These are phyloP conservation scores for Fusarium goolgardi DNA, from an alignment of 2,329 filamentous ascomycete species.

Conservation along the genomic window DNA sequence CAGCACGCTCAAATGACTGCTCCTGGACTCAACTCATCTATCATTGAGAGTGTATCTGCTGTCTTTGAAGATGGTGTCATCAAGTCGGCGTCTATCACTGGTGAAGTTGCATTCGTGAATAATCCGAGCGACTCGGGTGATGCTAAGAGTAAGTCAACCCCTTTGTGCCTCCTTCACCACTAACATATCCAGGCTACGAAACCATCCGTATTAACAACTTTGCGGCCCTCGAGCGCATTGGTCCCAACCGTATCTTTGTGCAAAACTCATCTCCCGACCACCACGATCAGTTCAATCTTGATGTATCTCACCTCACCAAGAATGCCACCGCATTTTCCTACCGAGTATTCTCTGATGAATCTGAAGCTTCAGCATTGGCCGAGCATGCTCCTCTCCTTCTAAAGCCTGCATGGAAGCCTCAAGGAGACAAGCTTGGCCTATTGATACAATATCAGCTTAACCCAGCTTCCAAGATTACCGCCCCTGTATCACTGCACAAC, in stretches of 20 bases:
- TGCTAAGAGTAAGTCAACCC: constrained; percentile 58
- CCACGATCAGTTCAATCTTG: constrained; percentile 83
- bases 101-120: constrained; percentile 90
- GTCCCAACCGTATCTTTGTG: constrained; percentile 92
- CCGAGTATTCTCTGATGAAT: constrained; percentile 78
- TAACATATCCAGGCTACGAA: constrained; percentile 61
- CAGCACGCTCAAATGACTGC: constrained; percentile 85
- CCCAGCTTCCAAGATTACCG: constrained; percentile 66
- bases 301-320: constrained; percentile 77
- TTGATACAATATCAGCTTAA: constrained; percentile 88
- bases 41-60: constrained; percentile 91
- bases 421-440: constrained; percentile 86
- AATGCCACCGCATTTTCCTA: constrained; percentile 92
- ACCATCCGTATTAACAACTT: constrained; percentile 90
- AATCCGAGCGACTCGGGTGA: constrained; percentile 66
- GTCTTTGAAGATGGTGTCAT: constrained; percentile 80
- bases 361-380: constrained; percentile 57
- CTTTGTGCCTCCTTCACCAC: neutral
- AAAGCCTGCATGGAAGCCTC: constrained; percentile 82
- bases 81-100: constrained; percentile 79
- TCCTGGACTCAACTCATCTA: constrained; percentile 85
- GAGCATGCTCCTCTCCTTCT: constrained; percentile 78
- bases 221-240: constrained; percentile 86
- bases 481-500: constrained; percentile 69
- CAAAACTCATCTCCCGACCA: constrained; percentile 72